Percentiles rank a stretch among this genome's conserved stretches.
Conservation (phyloP, 2,329 filamentous ascomycete genomes). For the Fusarium sambucinum region DNA sequence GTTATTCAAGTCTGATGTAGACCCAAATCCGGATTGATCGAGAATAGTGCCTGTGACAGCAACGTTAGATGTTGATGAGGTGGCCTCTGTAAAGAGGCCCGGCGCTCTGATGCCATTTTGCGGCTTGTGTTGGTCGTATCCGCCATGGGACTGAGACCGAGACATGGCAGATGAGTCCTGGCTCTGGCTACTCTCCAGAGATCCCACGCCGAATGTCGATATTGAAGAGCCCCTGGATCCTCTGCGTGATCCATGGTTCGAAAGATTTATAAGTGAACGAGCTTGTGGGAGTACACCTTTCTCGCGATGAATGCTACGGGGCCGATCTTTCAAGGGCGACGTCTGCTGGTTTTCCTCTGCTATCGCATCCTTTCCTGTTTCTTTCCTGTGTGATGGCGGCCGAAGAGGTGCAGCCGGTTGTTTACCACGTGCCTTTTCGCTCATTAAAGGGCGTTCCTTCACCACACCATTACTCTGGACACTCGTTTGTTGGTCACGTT, state of each 20-base stretch:
- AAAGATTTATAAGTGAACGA: constrained; percentile 44
- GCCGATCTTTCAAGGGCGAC: constrained; percentile 20
- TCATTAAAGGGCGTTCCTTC: constrained; percentile 45
- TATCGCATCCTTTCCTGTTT: constrained; percentile 13
- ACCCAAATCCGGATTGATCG: constrained; percentile 53
- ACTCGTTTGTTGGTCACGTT: constrained; percentile 5
- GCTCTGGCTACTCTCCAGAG: constrained; percentile 39
- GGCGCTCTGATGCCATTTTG: constrained; percentile 36
- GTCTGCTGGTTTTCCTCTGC: constrained; percentile 14
- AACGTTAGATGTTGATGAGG: constrained; percentile 57
- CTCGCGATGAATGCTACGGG: constrained; percentile 25
- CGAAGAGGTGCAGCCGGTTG: constrained; percentile 52
- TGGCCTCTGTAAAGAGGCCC: constrained; percentile 53
- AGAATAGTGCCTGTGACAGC: constrained; percentile 60
- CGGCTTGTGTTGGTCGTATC: constrained; percentile 42
- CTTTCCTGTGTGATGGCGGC: constrained; percentile 31
- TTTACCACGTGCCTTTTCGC: constrained; percentile 64
- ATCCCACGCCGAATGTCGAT: constrained; percentile 42
- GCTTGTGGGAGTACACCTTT: constrained; percentile 40
- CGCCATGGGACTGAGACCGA: constrained; percentile 52
- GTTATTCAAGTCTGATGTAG: constrained; percentile 48
- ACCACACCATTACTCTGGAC: constrained; percentile 18
- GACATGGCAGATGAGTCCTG: constrained; percentile 46
- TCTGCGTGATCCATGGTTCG: constrained; percentile 35
- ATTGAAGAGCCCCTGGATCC: constrained; percentile 42